These are phyloP conservation scores for Pseudotsuga menziesii DNA, from an alignment of 75 land plant genomes.

Conservation along the genomic window DNA sequence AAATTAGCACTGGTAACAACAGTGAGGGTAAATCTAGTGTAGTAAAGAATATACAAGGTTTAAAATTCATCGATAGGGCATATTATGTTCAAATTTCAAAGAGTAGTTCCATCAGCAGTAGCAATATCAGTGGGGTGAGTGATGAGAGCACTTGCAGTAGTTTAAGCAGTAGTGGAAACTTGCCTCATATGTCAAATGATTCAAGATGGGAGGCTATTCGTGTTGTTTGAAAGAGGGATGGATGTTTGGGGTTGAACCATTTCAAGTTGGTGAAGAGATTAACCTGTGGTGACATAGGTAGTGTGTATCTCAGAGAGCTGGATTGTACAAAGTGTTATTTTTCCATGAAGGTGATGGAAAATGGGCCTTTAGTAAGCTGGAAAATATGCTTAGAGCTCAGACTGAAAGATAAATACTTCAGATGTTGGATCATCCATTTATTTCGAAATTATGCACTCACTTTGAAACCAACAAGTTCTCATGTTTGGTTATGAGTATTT, in stretches of 20 bases:
- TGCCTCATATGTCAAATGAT: constrained; percentile 90
- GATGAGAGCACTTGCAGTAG: constrained; percentile 83
- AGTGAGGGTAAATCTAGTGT: constrained; percentile 61
- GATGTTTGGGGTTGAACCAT: constrained; percentile 74
- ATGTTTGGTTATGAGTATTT: constrained; percentile 73
- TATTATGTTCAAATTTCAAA: constrained; percentile 67
- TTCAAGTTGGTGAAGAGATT: constrained; percentile 65
- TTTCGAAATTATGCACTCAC: constrained; percentile 49
- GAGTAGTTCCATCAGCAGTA: constrained; percentile 72
- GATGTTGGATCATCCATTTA: not conserved
- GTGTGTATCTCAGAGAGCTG: constrained; percentile 69
- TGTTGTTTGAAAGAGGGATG: constrained; percentile 59
- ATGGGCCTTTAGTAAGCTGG: constrained; percentile 42
- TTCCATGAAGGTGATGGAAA: constrained; percentile 55
- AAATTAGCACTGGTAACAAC: constrained; percentile 41
- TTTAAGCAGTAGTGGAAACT: constrained; percentile 59
- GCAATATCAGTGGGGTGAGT: constrained; percentile 80
- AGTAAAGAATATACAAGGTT: constrained; percentile 43
- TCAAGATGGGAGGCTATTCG: constrained; percentile 81
- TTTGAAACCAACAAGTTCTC: constrained; percentile 68
- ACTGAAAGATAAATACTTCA: not conserved
- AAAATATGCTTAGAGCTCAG: constrained; percentile 58
- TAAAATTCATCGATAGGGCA: constrained; percentile 41
- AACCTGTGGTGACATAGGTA: constrained; percentile 88
- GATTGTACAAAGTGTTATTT: constrained; percentile 53